Evolutionary conservation across 2,329 filamentous ascomycete genomes (phyloP), one percentile per base, ranked within the genome.

Genomic region (Pseudocercospora cruenta): DNA sequence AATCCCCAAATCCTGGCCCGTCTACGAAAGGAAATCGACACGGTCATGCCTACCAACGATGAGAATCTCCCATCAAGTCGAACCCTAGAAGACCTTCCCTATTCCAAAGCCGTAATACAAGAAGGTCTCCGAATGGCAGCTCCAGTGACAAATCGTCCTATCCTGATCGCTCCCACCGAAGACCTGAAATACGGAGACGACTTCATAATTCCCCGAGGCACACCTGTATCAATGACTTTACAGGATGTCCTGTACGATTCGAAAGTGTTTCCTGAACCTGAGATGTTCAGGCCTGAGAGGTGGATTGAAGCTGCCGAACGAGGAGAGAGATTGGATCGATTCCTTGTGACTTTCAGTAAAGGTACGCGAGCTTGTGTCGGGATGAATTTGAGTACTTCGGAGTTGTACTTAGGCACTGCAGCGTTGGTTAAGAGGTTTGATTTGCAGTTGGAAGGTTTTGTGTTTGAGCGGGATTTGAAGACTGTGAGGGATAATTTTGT

Each of bases 121-220:
- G 74, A 76, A 64, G 67, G 61, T 10, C 63, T 72, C 10, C 67
- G 75, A 2, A 58, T 76, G 10, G 64, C 69, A 19, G 65, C 62
- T 19, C 71, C 70, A 14, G 66, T 74, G 2, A 70, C 64, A 4
- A 66, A 59, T 21, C 69, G 67, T 16, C 54, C 66, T 14, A 69
- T 65, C 19, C 66, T 74, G 9, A 69, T 74, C 22, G 71, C 70
- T 8, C 71, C 70, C 2, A 47, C 70, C n/a, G 70, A 66, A 16
- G 58, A 64, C 3, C 21, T 60, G 51, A 45, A 26, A 12, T 61
- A 66, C 45, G 22, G 57, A 22, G 64, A 60, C 14, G 67, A 58
- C 3, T 58, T 39, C 31, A 49, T 63, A 2, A 65, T 71, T 9
- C 68, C 68, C 12, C 21, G 59, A 2, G 65, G 73, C 2, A 58